Evolutionary conservation across 2,329 filamentous ascomycete species (phyloP).

Genomic region (Orbilia ellipsospora): DNA sequence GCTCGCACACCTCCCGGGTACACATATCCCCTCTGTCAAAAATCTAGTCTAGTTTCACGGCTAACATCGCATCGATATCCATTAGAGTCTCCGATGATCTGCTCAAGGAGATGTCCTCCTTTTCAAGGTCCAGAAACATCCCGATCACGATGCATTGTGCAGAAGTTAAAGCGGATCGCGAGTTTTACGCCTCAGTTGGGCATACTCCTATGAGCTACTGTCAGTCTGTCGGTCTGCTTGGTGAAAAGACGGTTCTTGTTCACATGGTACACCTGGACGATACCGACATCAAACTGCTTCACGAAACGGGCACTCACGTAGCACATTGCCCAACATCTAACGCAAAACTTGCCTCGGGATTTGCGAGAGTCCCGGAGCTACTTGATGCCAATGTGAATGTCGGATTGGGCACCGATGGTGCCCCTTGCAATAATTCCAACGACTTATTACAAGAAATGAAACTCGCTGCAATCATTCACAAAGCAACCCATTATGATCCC

Average conservation of each 20-base stretch:
- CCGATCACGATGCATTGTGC: conserved; percentile 63
- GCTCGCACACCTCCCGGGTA: conserved; percentile 62
- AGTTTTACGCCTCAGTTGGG: conserved; percentile 60
- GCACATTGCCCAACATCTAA: conserved; percentile 68
- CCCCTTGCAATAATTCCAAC: conserved; percentile 64
- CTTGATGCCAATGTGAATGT: conserved; percentile 65
- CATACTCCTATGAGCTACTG: conserved; percentile 65
- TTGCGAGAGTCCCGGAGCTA: conserved; percentile 66
- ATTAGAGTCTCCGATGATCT: conserved; percentile 60
- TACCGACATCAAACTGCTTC: conserved; percentile 63
- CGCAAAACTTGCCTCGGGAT: conserved; percentile 67
- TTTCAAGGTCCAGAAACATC: conserved; percentile 60
- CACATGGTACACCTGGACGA: conserved; percentile 68
- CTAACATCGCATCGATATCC: not conserved
- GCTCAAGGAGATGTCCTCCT: conserved; percentile 61
- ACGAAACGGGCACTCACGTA: conserved; percentile 64
- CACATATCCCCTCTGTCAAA: conserved; percentile 19
- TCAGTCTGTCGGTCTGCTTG: conserved; percentile 62
- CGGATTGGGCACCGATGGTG: conserved; percentile 67
- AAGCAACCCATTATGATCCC: conserved; percentile 61
- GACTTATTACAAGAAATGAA: conserved; percentile 66
- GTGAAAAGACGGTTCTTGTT: conserved; percentile 65
- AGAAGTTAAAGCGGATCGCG: conserved; percentile 61
- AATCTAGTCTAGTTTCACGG: not conserved
- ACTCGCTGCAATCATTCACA: conserved; percentile 66